Conservation (phyloP, 306 rosid genomes). For the Gillenia trifoliata region DNA sequence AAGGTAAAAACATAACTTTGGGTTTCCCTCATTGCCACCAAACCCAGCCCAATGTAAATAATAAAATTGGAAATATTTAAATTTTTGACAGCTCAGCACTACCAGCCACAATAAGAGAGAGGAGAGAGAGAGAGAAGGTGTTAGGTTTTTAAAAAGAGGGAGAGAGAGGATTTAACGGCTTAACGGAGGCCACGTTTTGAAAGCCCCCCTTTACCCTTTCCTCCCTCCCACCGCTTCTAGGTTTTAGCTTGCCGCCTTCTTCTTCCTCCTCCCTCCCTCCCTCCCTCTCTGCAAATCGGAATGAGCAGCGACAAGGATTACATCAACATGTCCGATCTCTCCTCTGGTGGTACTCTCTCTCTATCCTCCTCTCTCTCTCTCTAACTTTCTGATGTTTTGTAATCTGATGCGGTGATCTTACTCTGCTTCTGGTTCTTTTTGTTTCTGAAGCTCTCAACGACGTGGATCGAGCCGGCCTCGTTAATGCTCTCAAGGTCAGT, state of each 20-base stretch:
- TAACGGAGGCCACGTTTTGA: constrained; percentile 37
- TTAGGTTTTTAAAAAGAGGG: constrained; percentile 21
- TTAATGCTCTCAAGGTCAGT: constrained; percentile 79
- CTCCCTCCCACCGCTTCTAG: constrained; percentile 39
- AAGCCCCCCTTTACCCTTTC: constrained; percentile 18
- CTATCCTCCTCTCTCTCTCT: neutral
- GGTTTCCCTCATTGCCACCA: neutral
- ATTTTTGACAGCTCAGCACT: neutral
- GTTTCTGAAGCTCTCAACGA: constrained; percentile 52
- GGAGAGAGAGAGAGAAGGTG: constrained; percentile 22
- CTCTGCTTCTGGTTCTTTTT: neutral
- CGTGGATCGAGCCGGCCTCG: constrained; percentile 68
- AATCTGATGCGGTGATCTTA: neutral
- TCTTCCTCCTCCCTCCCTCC: neutral
- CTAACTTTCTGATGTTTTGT: neutral
- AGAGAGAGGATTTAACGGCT: constrained; percentile 35
- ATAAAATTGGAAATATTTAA: neutral
- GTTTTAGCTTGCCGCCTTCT: constrained; percentile 52
- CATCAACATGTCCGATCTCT: constrained; percentile 74
- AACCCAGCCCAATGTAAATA: neutral
- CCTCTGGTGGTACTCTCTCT: constrained; percentile 42
- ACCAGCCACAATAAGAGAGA: constrained; percentile 19
- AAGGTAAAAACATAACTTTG: neutral
- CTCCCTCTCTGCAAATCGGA: constrained; percentile 6
- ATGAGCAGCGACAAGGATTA: constrained; percentile 70